Conservation (phyloP, 768 basidiomycete genomes). For the Psilocybe sp. region DNA sequence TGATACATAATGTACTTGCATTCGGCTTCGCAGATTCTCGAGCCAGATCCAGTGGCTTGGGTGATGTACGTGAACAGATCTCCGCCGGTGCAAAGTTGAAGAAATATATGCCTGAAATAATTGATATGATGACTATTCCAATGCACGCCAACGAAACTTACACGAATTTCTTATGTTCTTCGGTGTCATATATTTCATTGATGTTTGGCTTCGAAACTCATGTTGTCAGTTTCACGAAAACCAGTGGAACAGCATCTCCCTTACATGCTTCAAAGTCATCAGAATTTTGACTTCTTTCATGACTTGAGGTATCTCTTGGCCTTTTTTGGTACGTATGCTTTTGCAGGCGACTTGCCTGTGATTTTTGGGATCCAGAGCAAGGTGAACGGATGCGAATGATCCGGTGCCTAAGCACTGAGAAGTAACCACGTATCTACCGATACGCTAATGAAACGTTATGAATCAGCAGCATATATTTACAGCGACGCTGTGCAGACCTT, state of each 20-base stretch:
- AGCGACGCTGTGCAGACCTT: conserved; percentile 39
- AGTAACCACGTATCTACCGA: conserved; percentile 71
- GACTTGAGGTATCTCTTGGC: conserved; percentile 55
- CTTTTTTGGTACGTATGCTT: conserved; percentile 65
- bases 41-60: conserved; percentile 45
- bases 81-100: conserved; percentile 82
- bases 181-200: conserved; percentile 71
- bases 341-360: conserved; percentile 83
- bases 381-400: conserved; percentile 79
- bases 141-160: conserved; percentile 21
- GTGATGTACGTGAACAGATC: conserved; percentile 87
- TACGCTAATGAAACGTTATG: conserved; percentile 33
- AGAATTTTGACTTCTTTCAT: conserved; percentile 81
- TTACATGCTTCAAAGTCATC: conserved; percentile 67
- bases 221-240: not conserved
- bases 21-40: conserved; percentile 71
- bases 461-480: not conserved
- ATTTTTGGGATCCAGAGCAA: conserved; percentile 63
- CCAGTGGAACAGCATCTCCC: too few relatives aligned
- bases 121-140: not conserved
- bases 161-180: conserved; percentile 60
- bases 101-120: conserved; percentile 66
- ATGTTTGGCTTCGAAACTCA: conserved; percentile 66
- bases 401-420: conserved; percentile 79
- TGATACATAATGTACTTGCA: conserved; percentile 85